Evolutionary conservation across 2,329 filamentous ascomycete species (phyloP), one percentile per base, ranked within the genome.

Genomic region (Neopestalotiopsis sp.): DNA sequence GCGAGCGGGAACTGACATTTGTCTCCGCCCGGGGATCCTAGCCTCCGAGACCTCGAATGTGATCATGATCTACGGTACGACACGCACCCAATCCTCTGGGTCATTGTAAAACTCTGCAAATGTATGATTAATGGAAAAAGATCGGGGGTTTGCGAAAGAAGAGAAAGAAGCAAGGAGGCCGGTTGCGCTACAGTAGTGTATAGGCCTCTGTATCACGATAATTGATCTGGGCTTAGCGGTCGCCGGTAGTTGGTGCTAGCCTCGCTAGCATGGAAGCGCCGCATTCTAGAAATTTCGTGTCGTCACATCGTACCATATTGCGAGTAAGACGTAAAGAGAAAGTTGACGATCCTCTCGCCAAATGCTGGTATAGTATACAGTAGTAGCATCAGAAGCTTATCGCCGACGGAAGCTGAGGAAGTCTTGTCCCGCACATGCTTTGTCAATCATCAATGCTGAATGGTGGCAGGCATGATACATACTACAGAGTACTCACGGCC

Each of bases 1-100:
- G 45, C n/a, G 45, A 53, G 45, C 45, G 45, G 45, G 45, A 53
- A 53, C 45, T 53, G 45, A 53, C 45, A 53, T n/a, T 53, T 53
- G 17, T 53, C 45, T 17, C 45, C 45, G 45, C 45, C 45, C n/a
- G n/a, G 45, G 45, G 45, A 53, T 53, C 45, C 45, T 53, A 53
- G 17, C n/a, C 42, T 20, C n/a, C 45, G 17, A 53, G 45, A 17
- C 45, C 45, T 53, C 24, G 17, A 53, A 14, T 9, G n/a, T 24
- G 45, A 53, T 20, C 45, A 17, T 53, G 45, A 53, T 53, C 45
- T 53, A 53, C 17, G 7, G 20, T n/a, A 53, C 45, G 20, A 53
- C 20, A 17, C 45, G 45, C 45, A 53, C 9, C 45, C 45, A 20
- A 24, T 9, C 17, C 20, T 17, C 45, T 53, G 45, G 45, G 45